Evolutionary conservation across 2,329 filamentous ascomycete genomes (phyloP).

Genomic region (Aspergillus udagawae): DNA sequence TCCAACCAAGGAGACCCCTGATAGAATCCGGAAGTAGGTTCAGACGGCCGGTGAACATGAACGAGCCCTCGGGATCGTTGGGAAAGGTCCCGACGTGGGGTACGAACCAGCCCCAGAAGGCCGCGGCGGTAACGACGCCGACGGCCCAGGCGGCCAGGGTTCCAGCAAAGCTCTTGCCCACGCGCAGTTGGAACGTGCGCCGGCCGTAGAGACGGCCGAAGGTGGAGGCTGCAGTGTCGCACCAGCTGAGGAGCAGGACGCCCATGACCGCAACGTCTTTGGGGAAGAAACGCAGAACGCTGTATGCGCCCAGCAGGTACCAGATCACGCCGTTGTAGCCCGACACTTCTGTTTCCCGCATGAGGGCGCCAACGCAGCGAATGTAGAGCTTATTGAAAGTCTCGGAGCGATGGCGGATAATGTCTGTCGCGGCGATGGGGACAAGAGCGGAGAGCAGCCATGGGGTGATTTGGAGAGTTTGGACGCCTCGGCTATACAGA

Average conservation of each 20-base stretch:
- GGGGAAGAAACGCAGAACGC: slow-evolving; percentile 78
- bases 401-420: slow-evolving; percentile 76
- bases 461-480: slow-evolving; percentile 74
- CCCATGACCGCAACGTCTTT: slow-evolving; percentile 91
- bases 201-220: slow-evolving; percentile 86
- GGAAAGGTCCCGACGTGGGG: slow-evolving; percentile 64
- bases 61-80: slow-evolving; percentile 64
- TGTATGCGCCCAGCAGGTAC: slow-evolving; percentile 88
- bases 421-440: slow-evolving; percentile 77
- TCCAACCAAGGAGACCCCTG: slow-evolving; percentile 59
- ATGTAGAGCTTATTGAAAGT: slow-evolving; percentile 87
- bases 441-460: slow-evolving; percentile 76
- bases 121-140: slow-evolving; percentile 74
- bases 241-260: slow-evolving; percentile 91
- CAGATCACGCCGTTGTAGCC: slow-evolving; percentile 97
- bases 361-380: slow-evolving; percentile 75
- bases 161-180: slow-evolving; percentile 87
- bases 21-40: slow-evolving; percentile 60
- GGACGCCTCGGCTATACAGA: slow-evolving; percentile 75
- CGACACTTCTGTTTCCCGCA: slow-evolving; percentile 92
- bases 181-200: slow-evolving; percentile 79
- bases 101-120: slow-evolving; percentile 85
- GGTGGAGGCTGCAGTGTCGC: slow-evolving; percentile 93
- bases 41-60: slow-evolving; percentile 77
- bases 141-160: slow-evolving; percentile 78